Evolutionary conservation across 805 yeast genomes (phyloP).

Genomic region (Starmerella bombi): DNA sequence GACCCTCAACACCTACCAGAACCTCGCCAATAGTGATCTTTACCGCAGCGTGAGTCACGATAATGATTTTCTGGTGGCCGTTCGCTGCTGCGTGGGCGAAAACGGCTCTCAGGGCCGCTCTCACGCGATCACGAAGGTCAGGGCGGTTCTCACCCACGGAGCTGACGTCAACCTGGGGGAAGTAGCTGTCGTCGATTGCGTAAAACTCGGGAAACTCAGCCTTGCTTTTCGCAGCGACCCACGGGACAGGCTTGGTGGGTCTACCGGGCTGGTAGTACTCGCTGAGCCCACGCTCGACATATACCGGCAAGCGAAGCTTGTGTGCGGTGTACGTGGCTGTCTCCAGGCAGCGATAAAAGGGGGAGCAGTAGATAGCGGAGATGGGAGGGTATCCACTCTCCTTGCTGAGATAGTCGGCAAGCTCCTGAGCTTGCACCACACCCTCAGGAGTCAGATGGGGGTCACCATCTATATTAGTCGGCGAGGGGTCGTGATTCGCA

Average conservation of each 20-base stretch:
- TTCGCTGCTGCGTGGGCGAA: slow-evolving; percentile 41
- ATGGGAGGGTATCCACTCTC: slow-evolving; percentile 41
- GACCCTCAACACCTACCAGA: slow-evolving; percentile 35
- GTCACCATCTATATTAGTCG: slow-evolving; percentile 84
- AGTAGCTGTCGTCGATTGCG: slow-evolving; percentile 34
- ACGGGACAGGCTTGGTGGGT: slow-evolving; percentile 42
- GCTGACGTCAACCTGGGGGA: slow-evolving; percentile 48
- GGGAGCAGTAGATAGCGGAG: slow-evolving; percentile 56
- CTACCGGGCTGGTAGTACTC: slow-evolving; percentile 81
- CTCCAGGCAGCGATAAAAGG: slow-evolving; percentile 81
- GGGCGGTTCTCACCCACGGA: slow-evolving; percentile 58
- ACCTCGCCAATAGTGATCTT: slow-evolving; percentile 79
- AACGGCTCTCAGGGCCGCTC: slow-evolving; percentile 41
- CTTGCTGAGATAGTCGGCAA: slow-evolving; percentile 38
- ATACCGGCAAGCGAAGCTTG: slow-evolving; percentile 42
- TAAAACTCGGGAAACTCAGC: slow-evolving; percentile 37
- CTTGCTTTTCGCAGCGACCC: slow-evolving; percentile 27
- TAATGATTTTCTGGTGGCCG: slow-evolving; percentile 43
- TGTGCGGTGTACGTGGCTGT: slow-evolving; percentile 62
- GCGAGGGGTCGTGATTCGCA: slow-evolving; percentile 53
- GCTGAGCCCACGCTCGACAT: slow-evolving; percentile 71
- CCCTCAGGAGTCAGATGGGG: slow-evolving; percentile 84
- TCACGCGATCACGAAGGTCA: slow-evolving; percentile 53
- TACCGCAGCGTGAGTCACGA: slow-evolving; percentile 90
- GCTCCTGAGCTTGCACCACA: slow-evolving; percentile 68